A percentile compares a stretch with the other conserved stretches of the same genome.
Evolutionary conservation across 768 basidiomycete genomes (phyloP).

Genomic region (Hypholoma sublateritium): DNA sequence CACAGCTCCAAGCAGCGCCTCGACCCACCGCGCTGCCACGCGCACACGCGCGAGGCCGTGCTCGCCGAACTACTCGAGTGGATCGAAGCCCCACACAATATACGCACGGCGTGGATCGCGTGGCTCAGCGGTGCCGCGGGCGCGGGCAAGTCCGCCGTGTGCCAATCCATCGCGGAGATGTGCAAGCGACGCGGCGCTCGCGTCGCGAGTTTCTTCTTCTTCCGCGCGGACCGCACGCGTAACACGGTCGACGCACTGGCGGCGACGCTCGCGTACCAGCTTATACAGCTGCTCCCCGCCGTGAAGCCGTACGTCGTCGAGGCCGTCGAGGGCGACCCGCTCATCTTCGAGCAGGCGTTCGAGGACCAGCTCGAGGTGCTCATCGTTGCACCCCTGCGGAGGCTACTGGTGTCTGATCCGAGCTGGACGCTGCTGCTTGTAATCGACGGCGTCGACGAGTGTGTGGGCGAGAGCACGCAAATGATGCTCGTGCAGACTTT

Average conservation of each 20-base stretch:
- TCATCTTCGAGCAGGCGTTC: slow-evolving; percentile 11
- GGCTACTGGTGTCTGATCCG: background rate
- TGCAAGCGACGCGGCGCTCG: background rate
- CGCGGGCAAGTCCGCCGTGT: slow-evolving; percentile 17
- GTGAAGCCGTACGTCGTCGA: slow-evolving; percentile 3
- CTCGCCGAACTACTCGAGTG: slow-evolving; percentile 16
- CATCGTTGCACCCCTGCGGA: slow-evolving; percentile 6
- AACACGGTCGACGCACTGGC: slow-evolving; percentile 6
- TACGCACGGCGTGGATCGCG: background rate
- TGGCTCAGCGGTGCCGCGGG: slow-evolving; percentile 17
- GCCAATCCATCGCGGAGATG: slow-evolving; percentile 15
- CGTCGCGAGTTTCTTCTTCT: slow-evolving; percentile 17
- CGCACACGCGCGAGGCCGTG: slow-evolving; percentile 13
- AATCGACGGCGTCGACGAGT: background rate
- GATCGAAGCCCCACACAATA: background rate
- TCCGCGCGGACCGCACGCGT: background rate
- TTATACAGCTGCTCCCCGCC: slow-evolving; percentile 5
- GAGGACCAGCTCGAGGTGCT: slow-evolving; percentile 10
- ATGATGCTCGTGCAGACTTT: background rate
- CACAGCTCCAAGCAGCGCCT: slow-evolving; percentile 15
- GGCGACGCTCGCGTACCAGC: slow-evolving; percentile 14
- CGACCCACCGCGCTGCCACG: slow-evolving; percentile 14
- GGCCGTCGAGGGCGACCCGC: slow-evolving; percentile 8
- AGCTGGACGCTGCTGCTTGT: background rate
- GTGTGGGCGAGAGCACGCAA: background rate